Conservation (phyloP, 108 stramenopile genomes). For the Thalassiosira profunda region DNA sequence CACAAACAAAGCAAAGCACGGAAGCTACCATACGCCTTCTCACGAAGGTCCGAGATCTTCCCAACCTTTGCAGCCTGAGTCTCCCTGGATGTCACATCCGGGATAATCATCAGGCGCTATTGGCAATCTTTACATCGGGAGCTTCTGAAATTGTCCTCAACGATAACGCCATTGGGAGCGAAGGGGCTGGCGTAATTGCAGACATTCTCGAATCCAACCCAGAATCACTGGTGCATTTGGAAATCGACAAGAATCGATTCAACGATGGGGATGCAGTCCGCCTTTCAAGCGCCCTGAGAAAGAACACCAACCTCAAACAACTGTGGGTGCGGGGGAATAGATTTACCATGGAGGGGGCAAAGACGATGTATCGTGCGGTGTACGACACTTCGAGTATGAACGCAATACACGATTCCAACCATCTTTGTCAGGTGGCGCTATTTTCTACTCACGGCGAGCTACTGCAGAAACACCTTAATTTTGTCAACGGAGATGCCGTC, state of each 20-base stretch:
- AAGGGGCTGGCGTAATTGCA: slow-evolving; percentile 1
- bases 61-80: neutral
- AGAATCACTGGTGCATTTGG: neutral
- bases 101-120: neutral
- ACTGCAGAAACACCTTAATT: neutral
- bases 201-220: neutral
- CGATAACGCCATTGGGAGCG: neutral
- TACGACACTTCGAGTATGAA: slow-evolving; percentile 1
- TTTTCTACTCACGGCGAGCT: no score
- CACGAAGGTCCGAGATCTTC: neutral
- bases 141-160: neutral
- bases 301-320: neutral
- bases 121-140: neutral
- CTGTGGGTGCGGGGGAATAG: neutral
- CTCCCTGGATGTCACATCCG: neutral
- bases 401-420: slow-evolving; percentile 1
- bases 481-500: no score
- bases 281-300: slow-evolving; percentile 1
- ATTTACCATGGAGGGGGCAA: neutral
- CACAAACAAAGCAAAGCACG: no score
- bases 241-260: neutral
- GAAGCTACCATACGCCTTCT: neutral
- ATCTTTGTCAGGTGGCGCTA: neutral
- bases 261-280: neutral
- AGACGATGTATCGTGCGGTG: neutral